phyloP scores from a whole-genome alignment of 1,139 yeast genomes.

The Yamadazyma diddensiae region DNA sequence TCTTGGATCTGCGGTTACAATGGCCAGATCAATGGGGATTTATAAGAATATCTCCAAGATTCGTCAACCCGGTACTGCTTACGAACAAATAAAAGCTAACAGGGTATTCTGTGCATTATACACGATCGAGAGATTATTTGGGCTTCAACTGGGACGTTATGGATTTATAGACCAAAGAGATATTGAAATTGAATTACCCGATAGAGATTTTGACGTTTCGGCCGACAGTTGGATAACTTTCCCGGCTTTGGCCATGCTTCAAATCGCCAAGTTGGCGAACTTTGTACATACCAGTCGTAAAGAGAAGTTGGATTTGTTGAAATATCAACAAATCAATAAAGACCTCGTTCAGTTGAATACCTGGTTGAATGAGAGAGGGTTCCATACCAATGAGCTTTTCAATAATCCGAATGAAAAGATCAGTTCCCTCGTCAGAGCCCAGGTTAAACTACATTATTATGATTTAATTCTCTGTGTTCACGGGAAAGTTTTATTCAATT shows the following conservation, averaged over 20 bases:
- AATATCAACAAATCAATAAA: slow-evolving; percentile 33
- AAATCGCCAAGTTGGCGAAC: slow-evolving; percentile 39
- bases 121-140: slow-evolving; percentile 53
- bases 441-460: slow-evolving; percentile 40
- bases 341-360: slow-evolving; percentile 27
- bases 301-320: slow-evolving; percentile 27
- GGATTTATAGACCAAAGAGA: slow-evolving; percentile 38
- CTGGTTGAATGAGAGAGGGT: slow-evolving; percentile 40
- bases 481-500: slow-evolving; percentile 34
- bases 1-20: slow-evolving; percentile 51
- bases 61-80: slow-evolving; percentile 25
- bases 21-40: slow-evolving; percentile 58
- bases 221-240: slow-evolving; percentile 54
- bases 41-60: slow-evolving; percentile 20
- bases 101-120: slow-evolving; percentile 59
- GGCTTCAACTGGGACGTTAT: slow-evolving; percentile 55
- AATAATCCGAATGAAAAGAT: slow-evolving; percentile 15
- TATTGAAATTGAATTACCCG: slow-evolving; percentile 32
- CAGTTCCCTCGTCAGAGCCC: slow-evolving; percentile 31
- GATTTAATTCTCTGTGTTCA: slow-evolving; percentile 38
- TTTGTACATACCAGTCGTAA: slow-evolving; percentile 28
- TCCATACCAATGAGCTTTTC: slow-evolving; percentile 30
- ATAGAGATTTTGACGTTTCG: slow-evolving; percentile 26
- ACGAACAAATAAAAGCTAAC: slow-evolving; percentile 49
- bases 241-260: slow-evolving; percentile 49